A percentile compares a stretch with the other conserved stretches of the same genome.
phyloP scores from a whole-genome alignment of 805 yeast genomes.

The Cyberlindnera mrakii region DNA sequence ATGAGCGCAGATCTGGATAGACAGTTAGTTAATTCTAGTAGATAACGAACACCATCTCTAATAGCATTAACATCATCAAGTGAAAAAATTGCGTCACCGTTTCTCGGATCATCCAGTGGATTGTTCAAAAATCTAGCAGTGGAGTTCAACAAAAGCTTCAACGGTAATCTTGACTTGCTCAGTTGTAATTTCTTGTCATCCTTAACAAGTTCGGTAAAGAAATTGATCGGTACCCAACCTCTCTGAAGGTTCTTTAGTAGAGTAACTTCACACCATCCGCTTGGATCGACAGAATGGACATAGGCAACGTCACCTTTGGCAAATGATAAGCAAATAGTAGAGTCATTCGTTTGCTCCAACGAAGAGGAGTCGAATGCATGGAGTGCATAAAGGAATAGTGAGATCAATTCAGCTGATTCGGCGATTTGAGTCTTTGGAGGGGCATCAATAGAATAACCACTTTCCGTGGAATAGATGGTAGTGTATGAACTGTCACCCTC shows the following conservation, averaged over 20 bases:
- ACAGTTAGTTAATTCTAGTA: conserved; percentile 65
- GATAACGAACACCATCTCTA: conserved; percentile 63
- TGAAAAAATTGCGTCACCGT: conserved; percentile 24
- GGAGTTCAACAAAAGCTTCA: conserved; percentile 49
- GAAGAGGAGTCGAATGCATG: conserved; percentile 55
- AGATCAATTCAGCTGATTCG: conserved; percentile 7
- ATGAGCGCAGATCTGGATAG: conserved; percentile 67
- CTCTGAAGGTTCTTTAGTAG: conserved; percentile 53
- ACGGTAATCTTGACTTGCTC: conserved; percentile 40
- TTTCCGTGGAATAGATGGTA: too few species aligned
- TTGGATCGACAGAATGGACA: conserved; percentile 70
- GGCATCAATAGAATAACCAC: too few species aligned
- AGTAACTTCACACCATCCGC: conserved; percentile 88
- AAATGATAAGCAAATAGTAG: conserved; percentile 69
- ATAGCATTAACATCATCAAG: conserved; percentile 46
- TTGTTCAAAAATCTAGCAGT: conserved; percentile 62
- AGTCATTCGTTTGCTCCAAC: conserved; percentile 58
- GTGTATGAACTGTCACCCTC: too few species aligned
- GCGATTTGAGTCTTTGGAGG: background rate
- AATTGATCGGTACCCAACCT: conserved; percentile 87
- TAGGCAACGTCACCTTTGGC: conserved; percentile 66
- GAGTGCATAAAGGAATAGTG: conserved; percentile 49
- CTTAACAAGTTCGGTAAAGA: conserved; percentile 45
- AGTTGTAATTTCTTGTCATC: conserved; percentile 41
- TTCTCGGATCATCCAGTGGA: conserved; percentile 45